These are phyloP conservation scores for Fragaria ananassa DNA, from an alignment of 306 rosid species.

Conservation along the genomic window DNA sequence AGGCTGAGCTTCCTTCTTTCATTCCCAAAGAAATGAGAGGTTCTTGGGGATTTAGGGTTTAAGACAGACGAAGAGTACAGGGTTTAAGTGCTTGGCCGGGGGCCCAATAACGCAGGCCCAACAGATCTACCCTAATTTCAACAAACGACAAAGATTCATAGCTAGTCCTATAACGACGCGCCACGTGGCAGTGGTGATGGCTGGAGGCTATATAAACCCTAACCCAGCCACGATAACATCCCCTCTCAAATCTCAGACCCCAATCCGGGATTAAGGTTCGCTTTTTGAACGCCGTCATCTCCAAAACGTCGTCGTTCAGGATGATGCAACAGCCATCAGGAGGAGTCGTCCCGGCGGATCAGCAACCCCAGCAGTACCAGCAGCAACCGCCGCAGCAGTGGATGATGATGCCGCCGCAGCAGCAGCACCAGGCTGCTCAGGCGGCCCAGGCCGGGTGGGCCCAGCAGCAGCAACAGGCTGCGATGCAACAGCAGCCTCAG, in stretches of 20 bases:
- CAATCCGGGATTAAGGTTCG: constrained; percentile 20
- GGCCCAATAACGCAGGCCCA: neutral
- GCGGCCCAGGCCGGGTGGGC: constrained; percentile 32
- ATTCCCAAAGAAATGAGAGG: neutral
- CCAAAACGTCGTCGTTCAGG: neutral
- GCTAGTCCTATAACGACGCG: neutral
- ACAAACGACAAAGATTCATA: neutral
- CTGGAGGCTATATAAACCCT: neutral
- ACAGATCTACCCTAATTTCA: neutral
- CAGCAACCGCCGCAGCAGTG: constrained; percentile 35
- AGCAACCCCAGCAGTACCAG: constrained; percentile 32
- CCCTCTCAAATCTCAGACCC: neutral
- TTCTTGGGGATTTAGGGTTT: neutral
- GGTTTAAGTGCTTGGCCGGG: neutral
- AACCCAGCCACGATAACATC: neutral
- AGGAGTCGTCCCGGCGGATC: constrained; percentile 21
- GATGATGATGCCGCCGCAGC: constrained; percentile 43
- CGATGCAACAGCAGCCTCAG: constrained; percentile 30
- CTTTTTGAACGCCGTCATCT: neutral
- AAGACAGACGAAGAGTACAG: neutral
- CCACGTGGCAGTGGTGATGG: constrained; percentile 22
- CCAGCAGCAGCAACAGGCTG: constrained; percentile 18
- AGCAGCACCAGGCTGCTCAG: constrained; percentile 15
- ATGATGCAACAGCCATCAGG: constrained; percentile 23
- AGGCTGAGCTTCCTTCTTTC: constrained; percentile 17